Conservation (phyloP, 2,329 filamentous ascomycete species). For the Aureobasidium sp. region DNA sequence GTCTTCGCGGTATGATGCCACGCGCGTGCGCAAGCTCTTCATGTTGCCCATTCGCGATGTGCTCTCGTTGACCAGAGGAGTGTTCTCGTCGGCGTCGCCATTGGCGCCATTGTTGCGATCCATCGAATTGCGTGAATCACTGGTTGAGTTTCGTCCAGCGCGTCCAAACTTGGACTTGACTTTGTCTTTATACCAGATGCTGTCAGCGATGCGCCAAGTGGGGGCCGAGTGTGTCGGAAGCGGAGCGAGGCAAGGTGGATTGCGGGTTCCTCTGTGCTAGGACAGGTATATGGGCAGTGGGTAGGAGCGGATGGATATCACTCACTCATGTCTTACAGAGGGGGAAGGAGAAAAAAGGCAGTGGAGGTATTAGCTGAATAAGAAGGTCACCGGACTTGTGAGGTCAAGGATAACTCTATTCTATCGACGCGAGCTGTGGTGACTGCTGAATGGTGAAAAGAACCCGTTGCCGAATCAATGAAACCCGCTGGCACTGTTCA, state of each 20-base stretch:
- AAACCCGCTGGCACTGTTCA: conserved; percentile 10
- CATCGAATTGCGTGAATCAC: background rate
- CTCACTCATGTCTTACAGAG: background rate
- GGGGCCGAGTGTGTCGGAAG: background rate
- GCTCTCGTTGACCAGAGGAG: conserved; percentile 19
- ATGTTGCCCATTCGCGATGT: conserved; percentile 16
- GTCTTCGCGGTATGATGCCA: conserved; percentile 18
- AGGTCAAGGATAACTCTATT: conserved; percentile 4
- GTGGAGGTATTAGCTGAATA: background rate
- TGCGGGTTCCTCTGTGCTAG: background rate
- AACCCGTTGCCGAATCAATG: conserved; percentile 9
- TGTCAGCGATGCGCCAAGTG: conserved; percentile 4
- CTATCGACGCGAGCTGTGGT: background rate
- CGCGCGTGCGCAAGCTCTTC: conserved; percentile 11
- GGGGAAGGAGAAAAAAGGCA: background rate
- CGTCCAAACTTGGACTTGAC: conserved; percentile 13
- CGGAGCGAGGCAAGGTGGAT: background rate
- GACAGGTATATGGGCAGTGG: background rate
- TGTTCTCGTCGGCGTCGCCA: conserved; percentile 34
- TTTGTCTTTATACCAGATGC: conserved; percentile 2
- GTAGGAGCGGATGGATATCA: background rate
- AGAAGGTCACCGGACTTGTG: conserved; percentile 1
- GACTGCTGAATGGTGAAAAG: background rate
- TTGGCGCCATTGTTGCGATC: conserved; percentile 50
- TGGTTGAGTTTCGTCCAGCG: conserved; percentile 5